Evolutionary conservation across 1,284 basidiomycete species (phyloP), one percentile per base, ranked within the genome.

Genomic region (Ustilago crameri): DNA sequence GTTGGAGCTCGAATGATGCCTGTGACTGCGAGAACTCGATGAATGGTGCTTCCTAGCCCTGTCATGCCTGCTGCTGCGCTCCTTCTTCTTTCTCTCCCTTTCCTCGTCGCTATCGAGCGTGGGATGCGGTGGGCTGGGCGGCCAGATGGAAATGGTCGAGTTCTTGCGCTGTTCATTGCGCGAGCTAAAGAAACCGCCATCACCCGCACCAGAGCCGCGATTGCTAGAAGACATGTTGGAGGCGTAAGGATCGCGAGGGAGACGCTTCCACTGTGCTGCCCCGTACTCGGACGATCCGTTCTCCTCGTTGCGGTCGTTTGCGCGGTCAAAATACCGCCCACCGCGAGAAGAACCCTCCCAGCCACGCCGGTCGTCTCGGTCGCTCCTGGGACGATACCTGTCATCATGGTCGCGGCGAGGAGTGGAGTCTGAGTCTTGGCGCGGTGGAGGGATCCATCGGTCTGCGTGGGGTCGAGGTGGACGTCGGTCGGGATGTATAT

Each of bases 151-250:
- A 9, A 75, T 15, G 5, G 52, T 76, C 5, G 69, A 69, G 24
- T 69, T 56, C 38, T 76, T 75, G 26, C 77, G 66, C 49, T 79
- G 73, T 37, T 74, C 61, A 52, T 77, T 64, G 45, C 75, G 68
- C 4, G 62, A 65, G 45, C 52, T 48, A 26, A 75, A 69, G 52
- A 75, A 70, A 32, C 57, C 47, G n/a, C 63, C 64, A 41, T 62
- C 55, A 5, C 48, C 52, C 27, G 26, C 40, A 9, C 49, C 48
- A 15, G 38, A 40, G 12, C 32, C 35, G 26, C n/a, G n/a, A n/a
- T 35, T 43, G 47, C 51, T 47, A 14, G 51, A 35, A 2, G 57
- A 47, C 49, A 56, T 61, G 49, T 40, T 35, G 14, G 56, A 64
- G n/a, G 66, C 54, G n/a, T 71, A 62, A 8, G 68, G 61, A 22